phyloP scores from a whole-genome alignment of 768 basidiomycete species.

The Kwoniella europaea region DNA sequence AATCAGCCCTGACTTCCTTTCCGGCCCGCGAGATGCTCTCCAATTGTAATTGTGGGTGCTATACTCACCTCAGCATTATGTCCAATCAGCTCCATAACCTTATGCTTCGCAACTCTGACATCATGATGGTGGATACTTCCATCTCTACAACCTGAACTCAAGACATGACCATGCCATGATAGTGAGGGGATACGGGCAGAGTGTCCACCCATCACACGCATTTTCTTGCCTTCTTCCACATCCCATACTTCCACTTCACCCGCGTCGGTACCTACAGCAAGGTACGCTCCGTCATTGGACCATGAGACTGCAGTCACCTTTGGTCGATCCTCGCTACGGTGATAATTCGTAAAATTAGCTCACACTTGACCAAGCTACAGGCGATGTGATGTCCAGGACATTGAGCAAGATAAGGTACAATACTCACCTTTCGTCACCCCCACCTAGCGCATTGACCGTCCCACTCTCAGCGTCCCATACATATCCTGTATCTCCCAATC shows the following conservation, averaged over 20 bases:
- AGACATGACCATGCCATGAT: constrained; percentile 83
- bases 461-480: constrained; percentile 94
- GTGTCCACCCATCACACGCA: constrained; percentile 91
- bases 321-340: constrained; percentile 41
- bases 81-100: constrained; percentile 85
- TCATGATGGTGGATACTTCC: constrained; percentile 98
- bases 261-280: constrained; percentile 66
- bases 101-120: constrained; percentile 82
- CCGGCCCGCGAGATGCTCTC: background rate
- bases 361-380: background rate
- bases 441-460: constrained; percentile 66
- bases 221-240: constrained; percentile 72
- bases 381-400: no score
- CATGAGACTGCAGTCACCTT: constrained; percentile 57
- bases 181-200: constrained; percentile 76
- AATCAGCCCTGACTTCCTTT: background rate
- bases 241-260: constrained; percentile 95
- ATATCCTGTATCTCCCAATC: constrained; percentile 82
- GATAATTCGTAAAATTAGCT: no score
- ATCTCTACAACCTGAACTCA: constrained; percentile 87
- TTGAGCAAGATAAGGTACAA: no score
- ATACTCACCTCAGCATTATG: constrained; percentile 80
- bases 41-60: background rate
- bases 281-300: constrained; percentile 65
- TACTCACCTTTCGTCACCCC: constrained; percentile 33